Evolutionary conservation across 1,284 basidiomycete genomes (phyloP), one percentile per base, ranked within the genome.

Genomic region (Ceratobasidium sp.): DNA sequence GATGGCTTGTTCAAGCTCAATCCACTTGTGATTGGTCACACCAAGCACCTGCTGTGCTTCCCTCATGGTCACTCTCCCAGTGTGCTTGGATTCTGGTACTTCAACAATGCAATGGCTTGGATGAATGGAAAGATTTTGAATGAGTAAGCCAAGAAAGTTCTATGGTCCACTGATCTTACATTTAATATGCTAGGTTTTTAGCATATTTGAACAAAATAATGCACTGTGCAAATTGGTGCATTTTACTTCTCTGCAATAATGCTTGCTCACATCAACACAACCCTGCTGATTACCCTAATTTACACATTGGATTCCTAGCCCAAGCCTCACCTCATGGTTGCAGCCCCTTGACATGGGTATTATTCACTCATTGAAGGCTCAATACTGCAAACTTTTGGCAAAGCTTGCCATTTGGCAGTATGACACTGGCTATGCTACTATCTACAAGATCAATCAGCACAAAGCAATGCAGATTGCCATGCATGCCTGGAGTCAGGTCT

Each of bases 81-180:
- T 29, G n/a, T n/a, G n/a, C n/a, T n/a, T n/a, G 78, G 77, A 0
- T 79, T 77, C 64, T 55, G 73, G 34, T 79, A 79, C 58, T 57
- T 50, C n/a, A 74, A 72, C 71, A 79, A 78, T 71, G 68, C 73
- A n/a, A 78, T 75, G 32, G 77, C 77, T 12, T 80, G 77, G 78
- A 80, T 80, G 78, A 79, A 74, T 7, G 35, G 22, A 4, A 15
- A 56, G 1, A 22, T 56, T 3, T 56, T 34, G 17, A 40, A 56
- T 7, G 34, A 56, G 54, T 56, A 22, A 56, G 54, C 27, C 10
- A 2, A 22, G 68, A 2, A n/a, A n/a, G n/a, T n/a, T n/a, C n/a
- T n/a, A n/a, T n/a, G n/a, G n/a, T n/a, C n/a, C n/a, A n/a, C n/a
- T n/a, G n/a, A n/a, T n/a, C n/a, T n/a, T n/a, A n/a, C n/a, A n/a